These are phyloP conservation scores for Sugiyamaella japonica DNA, from an alignment of 1,139 yeast genomes.

Conservation along the genomic window DNA sequence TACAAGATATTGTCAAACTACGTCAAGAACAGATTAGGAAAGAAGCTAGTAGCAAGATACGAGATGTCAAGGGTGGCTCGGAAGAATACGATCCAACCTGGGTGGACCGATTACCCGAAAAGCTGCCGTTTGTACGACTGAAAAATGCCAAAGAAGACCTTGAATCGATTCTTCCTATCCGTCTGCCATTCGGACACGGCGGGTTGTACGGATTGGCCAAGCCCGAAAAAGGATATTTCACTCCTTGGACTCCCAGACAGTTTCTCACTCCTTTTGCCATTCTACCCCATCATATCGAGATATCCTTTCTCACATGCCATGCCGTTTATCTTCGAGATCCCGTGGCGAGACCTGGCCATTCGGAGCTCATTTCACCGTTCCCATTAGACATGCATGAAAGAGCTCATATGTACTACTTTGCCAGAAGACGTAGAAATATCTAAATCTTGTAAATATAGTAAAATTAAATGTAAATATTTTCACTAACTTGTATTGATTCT, in stretches of 20 bases:
- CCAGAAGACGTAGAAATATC: constrained; percentile 47
- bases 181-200: constrained; percentile 47
- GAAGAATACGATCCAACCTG: constrained; percentile 57
- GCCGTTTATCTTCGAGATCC: constrained; percentile 96
- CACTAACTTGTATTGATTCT: neutral
- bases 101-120: constrained; percentile 52
- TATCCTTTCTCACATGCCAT: constrained; percentile 88
- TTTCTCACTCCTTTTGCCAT: constrained; percentile 91
- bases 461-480: constrained; percentile 16
- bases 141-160: constrained; percentile 60
- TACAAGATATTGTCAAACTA: constrained; percentile 54
- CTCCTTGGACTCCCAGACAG: constrained; percentile 96
- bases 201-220: constrained; percentile 74
- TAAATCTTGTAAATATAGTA: constrained; percentile 16
- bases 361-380: constrained; percentile 93
- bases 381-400: constrained; percentile 83
- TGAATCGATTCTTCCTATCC: constrained; percentile 35
- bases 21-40: constrained; percentile 54
- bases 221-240: constrained; percentile 77
- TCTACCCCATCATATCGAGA: constrained; percentile 86
- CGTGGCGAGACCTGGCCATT: constrained; percentile 94
- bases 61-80: constrained; percentile 27
- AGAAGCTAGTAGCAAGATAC: constrained; percentile 32
- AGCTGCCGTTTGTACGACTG: constrained; percentile 52
- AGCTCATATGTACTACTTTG: constrained; percentile 91